Base-by-base conservation (phyloP, 768 basidiomycete genomes). In the Hygrophoropsis aurantiaca region DNA sequence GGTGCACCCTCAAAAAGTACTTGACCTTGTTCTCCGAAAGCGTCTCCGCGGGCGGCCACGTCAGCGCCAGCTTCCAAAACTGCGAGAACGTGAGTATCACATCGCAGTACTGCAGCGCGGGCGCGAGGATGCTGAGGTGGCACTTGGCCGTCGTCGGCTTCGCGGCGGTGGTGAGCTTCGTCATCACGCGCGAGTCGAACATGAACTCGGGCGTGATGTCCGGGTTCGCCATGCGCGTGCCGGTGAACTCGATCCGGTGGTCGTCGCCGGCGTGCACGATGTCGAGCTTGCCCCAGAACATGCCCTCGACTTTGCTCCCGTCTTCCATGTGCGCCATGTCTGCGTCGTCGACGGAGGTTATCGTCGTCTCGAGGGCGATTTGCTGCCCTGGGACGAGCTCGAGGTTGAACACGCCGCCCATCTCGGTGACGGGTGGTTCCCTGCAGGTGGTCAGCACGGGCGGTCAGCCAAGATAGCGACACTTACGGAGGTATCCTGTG, bases 271-370 rank as follows among this genome's bases (percentile, higher is more conserved):
- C 71, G 58, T 93, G 90, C 11, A 90, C 79, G 42, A 93, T 88
- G 54, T 81, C 82, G 44, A 93, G 80, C 60, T 91, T 91, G 4
- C 90, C 90, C 88, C 87, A 92, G 68, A 91, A 93, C 66, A 80
- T 71, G 33, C 90, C 90, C 40, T 89, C 90, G 16, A 93, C 90
- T 19, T 82, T 72, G 11, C 87, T 91, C 1, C 90, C 90, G 56
- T 93, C 90, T 53, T 92, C 90, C 85, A 90, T 90, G 41, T 87
- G 79, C 2, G 90, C 86, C 90, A 93, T 92, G 61, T 93, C 90
- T 27, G 91, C 77, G 55, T 91, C 90, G 27, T 87, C 86, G 37
- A 78, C 80, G 3, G 90, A 91, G 43, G 79, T 75, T 26, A 91
- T 78, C 15, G 79, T 85, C 3, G 87, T 87, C 55, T 92, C 90